Evolutionary conservation across 768 basidiomycete genomes (phyloP).

Genomic region (Cantharellus cinnabarinus): DNA sequence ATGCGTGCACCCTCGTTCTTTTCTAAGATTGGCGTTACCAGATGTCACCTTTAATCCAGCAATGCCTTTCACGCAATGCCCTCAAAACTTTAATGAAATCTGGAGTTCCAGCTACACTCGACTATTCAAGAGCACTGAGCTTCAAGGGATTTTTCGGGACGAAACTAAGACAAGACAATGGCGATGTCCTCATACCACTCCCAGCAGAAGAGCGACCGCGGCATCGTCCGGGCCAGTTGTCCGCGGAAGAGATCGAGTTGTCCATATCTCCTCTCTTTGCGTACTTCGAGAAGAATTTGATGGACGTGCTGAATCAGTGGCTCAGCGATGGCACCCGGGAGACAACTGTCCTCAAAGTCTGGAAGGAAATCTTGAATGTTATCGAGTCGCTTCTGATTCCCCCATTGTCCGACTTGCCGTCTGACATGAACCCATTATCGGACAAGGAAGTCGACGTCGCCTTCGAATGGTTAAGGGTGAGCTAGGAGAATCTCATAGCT

Average conservation of each 20-base stretch:
- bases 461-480: conserved; percentile 93
- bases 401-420: conserved; percentile 62
- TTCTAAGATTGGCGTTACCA: conserved; percentile 15
- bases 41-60: conserved; percentile 89
- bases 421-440: conserved; percentile 76
- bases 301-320: conserved; percentile 63
- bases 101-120: conserved; percentile 31
- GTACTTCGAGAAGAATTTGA: conserved; percentile 86
- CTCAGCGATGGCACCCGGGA: conserved; percentile 70
- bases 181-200: conserved; percentile 60
- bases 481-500: conserved; percentile 5
- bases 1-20: background rate
- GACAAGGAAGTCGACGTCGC: conserved; percentile 97
- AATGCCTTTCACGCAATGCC: conserved; percentile 58
- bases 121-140: conserved; percentile 79
- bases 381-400: conserved; percentile 83
- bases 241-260: conserved; percentile 84
- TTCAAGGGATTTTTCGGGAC: conserved; percentile 65
- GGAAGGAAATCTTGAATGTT: conserved; percentile 84
- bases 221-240: conserved; percentile 38
- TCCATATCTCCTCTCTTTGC: conserved; percentile 85
- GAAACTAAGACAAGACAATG: conserved; percentile 39
- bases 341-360: conserved; percentile 79
- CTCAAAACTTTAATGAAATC: conserved; percentile 61
- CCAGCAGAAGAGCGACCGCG: conserved; percentile 57